phyloP scores from a whole-genome alignment of 2,329 filamentous ascomycete genomes.

The Dendrostoma leiphaemia region DNA sequence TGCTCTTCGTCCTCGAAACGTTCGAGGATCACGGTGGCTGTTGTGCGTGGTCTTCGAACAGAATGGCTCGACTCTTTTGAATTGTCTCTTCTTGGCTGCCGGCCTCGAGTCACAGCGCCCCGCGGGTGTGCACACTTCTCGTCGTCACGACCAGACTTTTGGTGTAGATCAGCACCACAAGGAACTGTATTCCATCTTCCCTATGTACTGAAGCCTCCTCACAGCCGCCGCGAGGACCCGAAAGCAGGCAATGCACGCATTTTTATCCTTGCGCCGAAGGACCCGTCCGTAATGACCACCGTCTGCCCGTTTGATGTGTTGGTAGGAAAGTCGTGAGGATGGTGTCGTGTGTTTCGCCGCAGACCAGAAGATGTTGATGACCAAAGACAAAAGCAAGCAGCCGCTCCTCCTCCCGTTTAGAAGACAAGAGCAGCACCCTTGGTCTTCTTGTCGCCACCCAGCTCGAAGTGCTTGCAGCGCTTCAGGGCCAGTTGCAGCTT shows the following conservation, averaged over 20 bases:
- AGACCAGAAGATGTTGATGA: slow-evolving; percentile 19
- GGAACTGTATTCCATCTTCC: slow-evolving; percentile 17
- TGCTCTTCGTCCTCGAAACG: background rate
- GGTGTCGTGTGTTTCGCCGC: slow-evolving; percentile 17
- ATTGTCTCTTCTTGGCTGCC: slow-evolving; percentile 12
- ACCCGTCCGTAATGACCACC: slow-evolving; percentile 21
- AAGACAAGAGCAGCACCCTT: slow-evolving; percentile 99
- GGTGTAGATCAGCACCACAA: slow-evolving; percentile 15
- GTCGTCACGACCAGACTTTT: slow-evolving; percentile 10
- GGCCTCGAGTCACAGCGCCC: slow-evolving; percentile 6
- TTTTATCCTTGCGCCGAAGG: slow-evolving; percentile 20
- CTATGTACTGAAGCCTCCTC: slow-evolving; percentile 19
- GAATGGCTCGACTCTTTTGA: slow-evolving; percentile 12
- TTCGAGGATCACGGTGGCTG: background rate
- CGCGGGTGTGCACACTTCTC: slow-evolving; percentile 7
- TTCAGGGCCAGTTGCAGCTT: slow-evolving; percentile 98
- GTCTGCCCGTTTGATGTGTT: slow-evolving; percentile 14
- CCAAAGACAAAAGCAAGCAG: slow-evolving; percentile 13
- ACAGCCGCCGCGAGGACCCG: slow-evolving; percentile 19
- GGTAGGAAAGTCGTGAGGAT: slow-evolving; percentile 19
- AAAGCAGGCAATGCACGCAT: slow-evolving; percentile 20
- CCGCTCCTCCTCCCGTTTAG: slow-evolving; percentile 57
- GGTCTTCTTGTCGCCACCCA: slow-evolving; percentile 99
- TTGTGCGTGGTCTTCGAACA: background rate
- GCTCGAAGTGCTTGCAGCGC: slow-evolving; percentile 99